These are phyloP conservation scores for Pseudopyrenochaeta lycopersici DNA, from an alignment of 2,329 filamentous ascomycete genomes.

Conservation along the genomic window DNA sequence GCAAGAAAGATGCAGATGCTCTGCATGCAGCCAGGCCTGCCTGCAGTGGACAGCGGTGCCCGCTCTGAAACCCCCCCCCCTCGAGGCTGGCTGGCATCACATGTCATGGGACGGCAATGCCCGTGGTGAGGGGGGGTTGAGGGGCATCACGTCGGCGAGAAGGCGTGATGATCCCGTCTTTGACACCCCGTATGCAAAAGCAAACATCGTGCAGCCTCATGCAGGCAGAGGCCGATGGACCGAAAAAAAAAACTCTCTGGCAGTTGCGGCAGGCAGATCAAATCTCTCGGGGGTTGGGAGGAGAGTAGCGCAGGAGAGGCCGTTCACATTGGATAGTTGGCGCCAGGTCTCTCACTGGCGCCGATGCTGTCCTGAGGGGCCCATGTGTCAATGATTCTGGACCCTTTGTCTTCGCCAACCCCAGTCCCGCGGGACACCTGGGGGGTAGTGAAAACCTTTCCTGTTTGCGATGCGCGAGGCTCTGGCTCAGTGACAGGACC, in stretches of 20 bases:
- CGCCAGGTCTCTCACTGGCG: conserved; percentile 4
- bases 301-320: conserved; percentile 5
- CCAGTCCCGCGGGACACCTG: conserved; percentile 19
- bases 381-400: conserved; percentile 19
- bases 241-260: conserved; percentile 1
- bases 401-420: conserved; percentile 29
- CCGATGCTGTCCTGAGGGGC: no score
- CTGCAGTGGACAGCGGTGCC: conserved; percentile 1
- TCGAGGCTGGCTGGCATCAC: conserved; percentile 4
- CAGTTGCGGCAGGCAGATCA: conserved; percentile 1
- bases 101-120: conserved; percentile 3
- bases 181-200: conserved; percentile 10
- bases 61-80: background rate
- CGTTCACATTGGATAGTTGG: conserved; percentile 1
- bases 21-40: conserved; percentile 1
- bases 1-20: background rate
- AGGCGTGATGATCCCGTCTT: background rate
- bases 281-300: background rate
- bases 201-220: conserved; percentile 2
- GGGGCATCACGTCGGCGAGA: background rate
- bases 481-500: conserved; percentile 9
- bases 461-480: conserved; percentile 9
- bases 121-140: background rate
- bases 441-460: conserved; percentile 1
- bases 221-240: conserved; percentile 5